Percentiles rank a stretch among this genome's conserved stretches.
Conservation (phyloP, 2,329 filamentous ascomycete species). For the Pseudodiploospora longispora region DNA sequence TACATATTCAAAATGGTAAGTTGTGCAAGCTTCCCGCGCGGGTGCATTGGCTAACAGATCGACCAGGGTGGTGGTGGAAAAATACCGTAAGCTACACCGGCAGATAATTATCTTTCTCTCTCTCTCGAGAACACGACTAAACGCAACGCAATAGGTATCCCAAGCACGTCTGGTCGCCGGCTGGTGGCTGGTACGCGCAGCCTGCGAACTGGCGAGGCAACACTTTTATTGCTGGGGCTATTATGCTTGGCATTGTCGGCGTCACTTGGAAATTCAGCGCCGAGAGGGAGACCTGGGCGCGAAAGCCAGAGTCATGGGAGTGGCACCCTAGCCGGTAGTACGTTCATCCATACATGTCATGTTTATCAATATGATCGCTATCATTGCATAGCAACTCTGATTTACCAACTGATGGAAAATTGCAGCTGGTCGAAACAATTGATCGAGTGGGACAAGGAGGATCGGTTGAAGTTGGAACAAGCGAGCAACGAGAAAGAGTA, state of each 20-base stretch:
- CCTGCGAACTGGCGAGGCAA: slow-evolving; percentile 93
- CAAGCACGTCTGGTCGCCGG: slow-evolving; percentile 98
- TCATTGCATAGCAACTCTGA: background rate
- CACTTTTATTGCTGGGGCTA: slow-evolving; percentile 66
- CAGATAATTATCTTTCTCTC: slow-evolving; percentile 12
- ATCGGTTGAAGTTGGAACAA: slow-evolving; percentile 25
- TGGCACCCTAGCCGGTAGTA: slow-evolving; percentile 84
- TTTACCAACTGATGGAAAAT: slow-evolving; percentile 1
- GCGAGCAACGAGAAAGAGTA: slow-evolving; percentile 20
- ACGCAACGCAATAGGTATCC: slow-evolving; percentile 58
- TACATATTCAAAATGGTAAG: slow-evolving; percentile 49
- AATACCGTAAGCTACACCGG: slow-evolving; percentile 39
- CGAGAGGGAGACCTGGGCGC: slow-evolving; percentile 62
- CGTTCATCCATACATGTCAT: slow-evolving; percentile 24
- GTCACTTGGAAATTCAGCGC: slow-evolving; percentile 66
- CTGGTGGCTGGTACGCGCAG: slow-evolving; percentile 95
- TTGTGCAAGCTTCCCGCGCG: background rate
- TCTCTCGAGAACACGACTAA: slow-evolving; percentile 8
- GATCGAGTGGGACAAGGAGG: slow-evolving; percentile 37
- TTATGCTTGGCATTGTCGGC: slow-evolving; percentile 60
- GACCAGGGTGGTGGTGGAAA: slow-evolving; percentile 65
- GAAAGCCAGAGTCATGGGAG: slow-evolving; percentile 66
- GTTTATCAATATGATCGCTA: background rate
- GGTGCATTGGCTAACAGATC: slow-evolving; percentile 30
- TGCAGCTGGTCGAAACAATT: slow-evolving; percentile 38